Evolutionary conservation across 2,329 filamentous ascomycete genomes (phyloP), one percentile per base, ranked within the genome.

Genomic region (Ceratocystis cubensis): DNA sequence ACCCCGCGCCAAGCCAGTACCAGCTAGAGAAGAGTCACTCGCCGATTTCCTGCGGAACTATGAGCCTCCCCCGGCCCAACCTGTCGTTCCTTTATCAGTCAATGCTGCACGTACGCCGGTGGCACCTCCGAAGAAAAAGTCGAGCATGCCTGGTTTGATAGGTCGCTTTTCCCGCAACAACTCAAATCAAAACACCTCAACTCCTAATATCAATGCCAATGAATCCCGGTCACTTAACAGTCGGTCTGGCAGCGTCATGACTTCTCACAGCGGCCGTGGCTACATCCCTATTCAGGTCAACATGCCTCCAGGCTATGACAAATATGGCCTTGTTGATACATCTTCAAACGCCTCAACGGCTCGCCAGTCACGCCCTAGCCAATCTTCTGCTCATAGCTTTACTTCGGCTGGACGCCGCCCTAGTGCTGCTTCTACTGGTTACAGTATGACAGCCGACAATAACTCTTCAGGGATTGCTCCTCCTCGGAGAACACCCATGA

Each of bases 31-130:
- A 72, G 87, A 91, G 75, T 88, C 84, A 69, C 74, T 92, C 62
- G 83, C 87, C 41, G 88, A 92, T 69, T 92, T 92, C 72, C 74
- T 92, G 50, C 83, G 82, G 68, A 89, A 84, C 74, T 86, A 82
- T 68, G 81, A 87, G 48, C 88, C 88, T 5, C 87, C 88, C 0
- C 76, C 80, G 0, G 78, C 81, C 69, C 30, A 66, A 37, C 46
- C 66, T 41, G 78, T 81, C 69, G 25, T 41, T 10, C 63, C 67
- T 53, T 46, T 66, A 45, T 15, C 68, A n/a, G 37, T 65, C 17
- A 77, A 81, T 2, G 71, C 78, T 0, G 70, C 73, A 0, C 72
- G 74, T 28, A 70, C 2, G 72, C 75, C 37, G 70, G 70, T 17
- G 46, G 62, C 25, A 74, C 73, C 66, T 70, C 78, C 83, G 6